Evolutionary conservation across 768 basidiomycete species (phyloP).

Genomic region (Strobilomyces echinocephalus): DNA sequence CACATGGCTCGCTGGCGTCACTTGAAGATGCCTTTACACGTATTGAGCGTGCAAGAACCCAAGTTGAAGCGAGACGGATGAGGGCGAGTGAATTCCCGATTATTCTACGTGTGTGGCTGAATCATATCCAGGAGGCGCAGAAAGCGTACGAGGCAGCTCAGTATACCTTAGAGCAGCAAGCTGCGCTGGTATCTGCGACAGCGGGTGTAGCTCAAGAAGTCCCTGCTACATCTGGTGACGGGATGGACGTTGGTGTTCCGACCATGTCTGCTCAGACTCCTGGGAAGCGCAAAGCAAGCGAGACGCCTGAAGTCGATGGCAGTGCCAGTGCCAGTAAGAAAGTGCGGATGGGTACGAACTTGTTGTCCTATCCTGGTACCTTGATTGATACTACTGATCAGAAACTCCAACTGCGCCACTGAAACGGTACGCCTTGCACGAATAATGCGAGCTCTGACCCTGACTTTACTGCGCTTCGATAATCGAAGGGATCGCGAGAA

Average conservation of each 20-base stretch:
- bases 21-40: slow-evolving; percentile 60
- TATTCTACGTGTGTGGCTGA: neutral
- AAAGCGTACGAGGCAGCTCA: slow-evolving; percentile 52
- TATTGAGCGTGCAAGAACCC: slow-evolving; percentile 58
- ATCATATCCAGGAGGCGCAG: slow-evolving; percentile 52
- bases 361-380: neutral
- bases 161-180: slow-evolving; percentile 39
- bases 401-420: slow-evolving; percentile 45
- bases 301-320: slow-evolving; percentile 34
- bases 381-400: slow-evolving; percentile 14
- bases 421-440: slow-evolving; percentile 47
- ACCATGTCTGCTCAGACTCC: slow-evolving; percentile 35
- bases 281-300: slow-evolving; percentile 63
- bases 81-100: slow-evolving; percentile 44
- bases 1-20: slow-evolving; percentile 68
- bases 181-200: slow-evolving; percentile 24
- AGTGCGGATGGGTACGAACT: slow-evolving; percentile 50
- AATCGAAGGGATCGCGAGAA: slow-evolving; percentile 85
- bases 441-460: neutral
- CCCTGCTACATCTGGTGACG: slow-evolving; percentile 4
- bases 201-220: neutral
- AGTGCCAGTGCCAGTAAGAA: slow-evolving; percentile 58
- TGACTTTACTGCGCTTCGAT: neutral
- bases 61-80: slow-evolving; percentile 57
- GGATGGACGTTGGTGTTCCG: slow-evolving; percentile 42